These are phyloP conservation scores for Geosmithia putterillii DNA, from an alignment of 2,329 filamentous ascomycete species.

Conservation along the genomic window DNA sequence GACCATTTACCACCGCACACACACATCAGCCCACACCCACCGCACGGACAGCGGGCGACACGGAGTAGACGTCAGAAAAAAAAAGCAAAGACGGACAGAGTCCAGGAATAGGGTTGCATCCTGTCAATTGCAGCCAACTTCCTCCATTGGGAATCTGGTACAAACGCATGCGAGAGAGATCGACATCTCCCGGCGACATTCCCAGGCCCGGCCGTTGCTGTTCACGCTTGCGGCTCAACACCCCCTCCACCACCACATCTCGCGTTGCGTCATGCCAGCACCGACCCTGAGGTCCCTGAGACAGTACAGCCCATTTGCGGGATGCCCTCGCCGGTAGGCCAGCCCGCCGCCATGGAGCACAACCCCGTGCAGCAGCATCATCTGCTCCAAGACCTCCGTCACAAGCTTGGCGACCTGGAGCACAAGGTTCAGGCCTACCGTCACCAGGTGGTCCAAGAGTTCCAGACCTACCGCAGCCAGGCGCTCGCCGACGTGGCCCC, in stretches of 20 bases:
- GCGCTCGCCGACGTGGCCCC: conserved; percentile 34
- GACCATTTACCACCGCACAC: neutral
- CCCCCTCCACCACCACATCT: neutral
- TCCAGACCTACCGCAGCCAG: conserved; percentile 38
- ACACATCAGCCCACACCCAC: neutral
- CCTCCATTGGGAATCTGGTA: neutral
- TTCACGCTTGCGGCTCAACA: neutral
- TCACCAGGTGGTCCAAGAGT: conserved; percentile 43
- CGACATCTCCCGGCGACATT: neutral
- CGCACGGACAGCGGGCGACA: neutral
- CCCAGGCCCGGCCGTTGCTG: neutral
- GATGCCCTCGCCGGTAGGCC: conserved; percentile 6
- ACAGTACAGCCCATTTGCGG: conserved; percentile 16
- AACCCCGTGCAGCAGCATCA: too few species aligned
- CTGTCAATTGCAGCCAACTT: neutral
- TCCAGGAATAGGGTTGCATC: neutral
- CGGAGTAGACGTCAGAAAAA: too few species aligned
- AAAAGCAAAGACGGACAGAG: neutral
- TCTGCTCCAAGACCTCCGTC: conserved; percentile 38
- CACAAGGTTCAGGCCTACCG: conserved; percentile 43
- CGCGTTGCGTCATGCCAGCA: conserved; percentile 25
- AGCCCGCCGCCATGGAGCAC: conserved; percentile 19
- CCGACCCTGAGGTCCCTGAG: conserved; percentile 11
- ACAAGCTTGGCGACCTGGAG: conserved; percentile 43
- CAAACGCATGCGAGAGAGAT: neutral